Evolutionary conservation across 352 stramenopile genomes (phyloP).

Genomic region (Phytophthora citricola): DNA sequence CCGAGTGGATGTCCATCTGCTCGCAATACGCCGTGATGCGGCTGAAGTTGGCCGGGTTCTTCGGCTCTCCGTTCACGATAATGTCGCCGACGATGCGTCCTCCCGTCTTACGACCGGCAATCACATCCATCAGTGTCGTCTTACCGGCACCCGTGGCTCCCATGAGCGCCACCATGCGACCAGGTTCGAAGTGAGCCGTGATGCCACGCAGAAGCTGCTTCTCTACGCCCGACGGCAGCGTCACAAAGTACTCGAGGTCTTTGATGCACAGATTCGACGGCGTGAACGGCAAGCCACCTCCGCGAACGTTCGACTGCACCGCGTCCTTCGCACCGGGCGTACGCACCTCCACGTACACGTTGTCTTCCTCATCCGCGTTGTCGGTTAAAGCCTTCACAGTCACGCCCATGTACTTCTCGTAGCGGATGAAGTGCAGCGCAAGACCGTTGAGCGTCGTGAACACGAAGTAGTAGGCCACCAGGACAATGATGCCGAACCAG

Average conservation of each 20-base stretch:
- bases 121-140: slow-evolving; percentile 70
- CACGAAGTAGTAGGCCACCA: slow-evolving; percentile 61
- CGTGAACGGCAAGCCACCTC: slow-evolving; percentile 41
- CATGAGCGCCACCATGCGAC: slow-evolving; percentile 77
- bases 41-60: slow-evolving; percentile 82
- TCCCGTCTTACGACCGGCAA: slow-evolving; percentile 63
- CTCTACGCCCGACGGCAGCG: slow-evolving; percentile 61
- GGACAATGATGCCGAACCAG: slow-evolving; percentile 54
- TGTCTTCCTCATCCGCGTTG: slow-evolving; percentile 19
- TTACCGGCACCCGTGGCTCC: slow-evolving; percentile 69
- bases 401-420: slow-evolving; percentile 50
- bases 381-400: slow-evolving; percentile 29
- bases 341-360: slow-evolving; percentile 48
- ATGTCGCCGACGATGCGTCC: slow-evolving; percentile 84
- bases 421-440: slow-evolving; percentile 61
- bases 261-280: slow-evolving; percentile 55
- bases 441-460: slow-evolving; percentile 58
- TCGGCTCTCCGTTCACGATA: slow-evolving; percentile 88
- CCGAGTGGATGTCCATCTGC: slow-evolving; percentile 91
- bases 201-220: slow-evolving; percentile 54
- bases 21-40: slow-evolving; percentile 63
- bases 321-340: slow-evolving; percentile 16
- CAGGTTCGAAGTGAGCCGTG: slow-evolving; percentile 59
- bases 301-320: slow-evolving; percentile 2
- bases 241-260: slow-evolving; percentile 65